Percentiles rank a stretch among this genome's conserved stretches.
Evolutionary conservation across 1,139 yeast species (phyloP).

Genomic region (Geotrichum restrictum): DNA sequence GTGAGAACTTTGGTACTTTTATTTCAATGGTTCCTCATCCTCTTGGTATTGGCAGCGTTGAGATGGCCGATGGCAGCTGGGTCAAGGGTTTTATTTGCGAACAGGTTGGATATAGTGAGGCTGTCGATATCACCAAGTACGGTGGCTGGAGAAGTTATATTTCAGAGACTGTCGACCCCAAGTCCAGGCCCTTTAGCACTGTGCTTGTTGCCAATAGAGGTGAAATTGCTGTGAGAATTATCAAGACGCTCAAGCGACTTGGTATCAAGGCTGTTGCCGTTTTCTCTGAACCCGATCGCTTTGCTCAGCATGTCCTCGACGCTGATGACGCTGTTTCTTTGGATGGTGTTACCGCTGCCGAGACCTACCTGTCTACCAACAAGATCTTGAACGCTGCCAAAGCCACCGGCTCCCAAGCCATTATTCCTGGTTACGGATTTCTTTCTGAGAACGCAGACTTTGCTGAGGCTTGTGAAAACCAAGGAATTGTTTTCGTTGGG

Average conservation of each 20-base stretch:
- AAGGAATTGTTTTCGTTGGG: slow-evolving; percentile 88
- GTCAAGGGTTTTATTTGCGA: slow-evolving; percentile 93
- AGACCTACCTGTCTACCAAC: slow-evolving; percentile 80
- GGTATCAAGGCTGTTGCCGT: slow-evolving; percentile 79
- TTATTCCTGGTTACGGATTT: slow-evolving; percentile 96
- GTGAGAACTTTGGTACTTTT: slow-evolving; percentile 71
- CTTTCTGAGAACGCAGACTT: slow-evolving; percentile 94
- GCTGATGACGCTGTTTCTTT: slow-evolving; percentile 82
- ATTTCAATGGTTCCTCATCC: slow-evolving; percentile 90
- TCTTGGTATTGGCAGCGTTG: slow-evolving; percentile 88
- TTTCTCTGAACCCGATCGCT: slow-evolving; percentile 85
- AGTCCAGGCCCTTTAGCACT: slow-evolving; percentile 64
- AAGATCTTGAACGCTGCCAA: slow-evolving; percentile 84
- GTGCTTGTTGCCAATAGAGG: slow-evolving; percentile 96
- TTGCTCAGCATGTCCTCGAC: slow-evolving; percentile 74
- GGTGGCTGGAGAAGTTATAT: slow-evolving; percentile 88
- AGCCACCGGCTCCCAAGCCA: slow-evolving; percentile 79
- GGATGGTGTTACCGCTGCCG: slow-evolving; percentile 79
- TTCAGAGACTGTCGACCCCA: slow-evolving; percentile 34
- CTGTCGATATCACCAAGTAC: slow-evolving; percentile 70
- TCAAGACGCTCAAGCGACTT: slow-evolving; percentile 76
- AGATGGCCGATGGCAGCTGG: slow-evolving; percentile 72
- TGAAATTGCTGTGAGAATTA: slow-evolving; percentile 93
- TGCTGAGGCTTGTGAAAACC: slow-evolving; percentile 76
- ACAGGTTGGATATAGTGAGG: slow-evolving; percentile 66